These are phyloP conservation scores for Paraglomus occultum DNA, from an alignment of 192 early-diverging fungal species.

Conservation along the genomic window DNA sequence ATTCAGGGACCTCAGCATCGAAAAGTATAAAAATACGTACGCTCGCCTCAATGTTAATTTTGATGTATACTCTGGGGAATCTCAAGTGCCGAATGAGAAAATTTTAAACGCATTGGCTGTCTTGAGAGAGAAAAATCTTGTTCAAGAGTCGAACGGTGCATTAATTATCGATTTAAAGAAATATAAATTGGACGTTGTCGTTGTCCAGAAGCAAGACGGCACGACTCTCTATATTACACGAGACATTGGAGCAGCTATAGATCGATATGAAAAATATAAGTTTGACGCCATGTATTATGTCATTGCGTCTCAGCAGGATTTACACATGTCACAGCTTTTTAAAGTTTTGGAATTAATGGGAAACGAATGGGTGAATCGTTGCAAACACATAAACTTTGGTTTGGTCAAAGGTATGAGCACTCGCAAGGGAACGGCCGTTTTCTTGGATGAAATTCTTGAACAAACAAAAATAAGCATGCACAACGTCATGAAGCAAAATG, in stretches of 20 bases:
- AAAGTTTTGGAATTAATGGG: constrained; percentile 84
- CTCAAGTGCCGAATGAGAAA: constrained; percentile 71
- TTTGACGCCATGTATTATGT: constrained; percentile 95
- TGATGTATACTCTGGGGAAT: constrained; percentile 95
- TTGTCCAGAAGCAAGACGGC: constrained; percentile 90
- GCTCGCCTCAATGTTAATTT: constrained; percentile 88
- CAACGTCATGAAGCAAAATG: constrained; percentile 87
- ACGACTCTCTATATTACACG: constrained; percentile 92
- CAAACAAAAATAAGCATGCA: constrained; percentile 87
- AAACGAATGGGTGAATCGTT: constrained; percentile 77
- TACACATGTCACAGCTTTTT: constrained; percentile 94
- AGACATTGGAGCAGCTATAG: constrained; percentile 93
- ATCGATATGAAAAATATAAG: constrained; percentile 82
- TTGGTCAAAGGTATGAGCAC: constrained; percentile 96
- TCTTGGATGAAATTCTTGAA: constrained; percentile 92
- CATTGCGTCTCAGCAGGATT: constrained; percentile 85
- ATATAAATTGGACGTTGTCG: constrained; percentile 78
- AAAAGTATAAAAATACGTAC: constrained; percentile 91
- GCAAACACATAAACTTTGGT: constrained; percentile 92
- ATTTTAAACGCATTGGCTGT: constrained; percentile 68
- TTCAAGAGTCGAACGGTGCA: constrained; percentile 80
- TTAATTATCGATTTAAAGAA: constrained; percentile 80
- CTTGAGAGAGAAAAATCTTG: constrained; percentile 68
- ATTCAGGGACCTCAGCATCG: constrained; percentile 88
- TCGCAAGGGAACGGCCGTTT: constrained; percentile 92